Base-by-base conservation (phyloP, 2,329 filamentous ascomycete genomes). In the Epichloe coenophiala region DNA sequence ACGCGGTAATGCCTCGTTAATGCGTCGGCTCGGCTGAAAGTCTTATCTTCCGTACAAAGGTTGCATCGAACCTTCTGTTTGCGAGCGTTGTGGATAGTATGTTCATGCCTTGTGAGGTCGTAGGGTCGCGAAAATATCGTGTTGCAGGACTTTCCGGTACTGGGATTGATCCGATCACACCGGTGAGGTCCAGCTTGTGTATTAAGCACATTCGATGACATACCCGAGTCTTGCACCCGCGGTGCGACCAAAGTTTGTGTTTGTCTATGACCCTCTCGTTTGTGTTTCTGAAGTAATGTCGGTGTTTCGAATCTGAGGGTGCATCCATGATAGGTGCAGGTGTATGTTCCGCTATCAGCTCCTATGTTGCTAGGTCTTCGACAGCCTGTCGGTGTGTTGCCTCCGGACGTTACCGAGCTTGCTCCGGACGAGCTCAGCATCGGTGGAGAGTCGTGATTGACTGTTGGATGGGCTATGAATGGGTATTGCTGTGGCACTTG, bases 11-110 rank as follows among this genome's bases (percentile, higher is more conserved):
- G 93, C 54, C 93, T 76, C 13, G 91, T 97, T 45, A 97, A 75
- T 1, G 93, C 93, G 71, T 98, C 93, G 56, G 91, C 93, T 52
- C 93, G 82, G 59, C 89, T 95, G 63, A 98, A 98, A 0, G 88
- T 94, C 76, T 97, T 97, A 63, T 97, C 91, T 60, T 97, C 90
- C 2, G 87, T 89, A 68, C 93, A 98, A 45, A 95, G 71, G 55
- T 90, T 83, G 68, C 93, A 98, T 43, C 88, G 83, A 7, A 96
- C 88, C 72, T 97, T 97, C 66, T 90, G 83, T 74, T 96, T 96
- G 60, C 87, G 82, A 1, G 83, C 84, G 60, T 96, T 96, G 76
- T 97, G 93, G 56, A 97, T 97, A 0, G 93, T 97, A 58, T 96
- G 91, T 66, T 98, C 93, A 63, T 98, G 93, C 21, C 93, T 78